Evolutionary conservation across 352 stramenopile genomes (phyloP), one percentile per base, ranked within the genome.

Genomic region (Peronospora destructor): DNA sequence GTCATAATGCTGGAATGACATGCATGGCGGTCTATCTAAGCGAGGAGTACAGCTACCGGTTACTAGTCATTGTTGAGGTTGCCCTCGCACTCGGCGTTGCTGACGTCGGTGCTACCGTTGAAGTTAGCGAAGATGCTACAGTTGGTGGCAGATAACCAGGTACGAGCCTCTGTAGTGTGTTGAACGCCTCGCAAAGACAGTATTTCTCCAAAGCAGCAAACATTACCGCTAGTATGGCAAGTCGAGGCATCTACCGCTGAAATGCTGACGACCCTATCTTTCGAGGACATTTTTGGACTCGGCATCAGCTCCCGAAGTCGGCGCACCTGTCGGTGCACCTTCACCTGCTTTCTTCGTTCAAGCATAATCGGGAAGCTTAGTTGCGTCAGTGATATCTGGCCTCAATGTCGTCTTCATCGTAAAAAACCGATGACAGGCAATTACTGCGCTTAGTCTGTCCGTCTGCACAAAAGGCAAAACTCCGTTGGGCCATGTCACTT

Each of bases 251-350:
- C 47, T 21, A 66, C 36, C 21, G 41, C 66, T 30, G 53, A 66
- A 45, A 79, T 72, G 11, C 68, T 66, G 6, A 57, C 66, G 17
- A n/a, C 28, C 33, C 61, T 37, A 42, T 79, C 60, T 14, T 67
- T 67, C 2, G 26, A 33, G 6, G 63, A 61, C 13, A 72, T 63
- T n/a, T 52, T n/a, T n/a, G n/a, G 43, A 37, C 35, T 19, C 8
- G 45, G 25, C 29, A 67, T 61, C 53, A 67, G 54, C 49, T 23
- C 59, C 23, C 17, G 39, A 67, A 56, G 59, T 56, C 44, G 47
- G 10, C 12, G 11, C n/a, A 32, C 35, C 39, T 36, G 10, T 19
- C 35, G 11, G 6, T 12, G 21, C n/a, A 38, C 16, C 16, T 33
- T 55, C 41, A 25, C 30, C 41, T 37, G 16, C 21, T 29, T 36